Conservation (phyloP, 805 yeast genomes). For the Starmerella vaccinii region DNA sequence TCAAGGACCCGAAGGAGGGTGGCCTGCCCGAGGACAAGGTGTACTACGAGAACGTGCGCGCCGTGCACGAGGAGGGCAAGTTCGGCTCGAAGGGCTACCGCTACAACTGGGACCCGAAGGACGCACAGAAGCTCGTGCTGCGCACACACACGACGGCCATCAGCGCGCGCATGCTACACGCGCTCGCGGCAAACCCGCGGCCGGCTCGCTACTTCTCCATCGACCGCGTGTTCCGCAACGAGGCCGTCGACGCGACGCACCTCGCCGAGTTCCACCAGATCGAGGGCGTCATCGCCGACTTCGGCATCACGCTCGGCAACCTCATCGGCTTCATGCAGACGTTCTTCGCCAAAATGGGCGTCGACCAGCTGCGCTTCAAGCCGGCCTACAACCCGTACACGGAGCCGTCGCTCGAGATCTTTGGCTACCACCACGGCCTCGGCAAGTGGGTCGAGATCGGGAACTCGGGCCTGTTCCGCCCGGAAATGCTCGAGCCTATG, state of each 20-base stretch:
- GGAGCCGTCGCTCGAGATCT: conserved; percentile 96
- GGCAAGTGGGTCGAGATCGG: conserved; percentile 99
- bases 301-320: conserved; percentile 87
- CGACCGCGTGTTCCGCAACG: conserved; percentile 98
- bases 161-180: conserved; percentile 75
- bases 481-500: conserved; percentile 98
- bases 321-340: conserved; percentile 97
- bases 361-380: conserved; percentile 85
- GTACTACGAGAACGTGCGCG: conserved; percentile 67
- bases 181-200: conserved; percentile 73
- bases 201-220: conserved; percentile 90
- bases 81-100: conserved; percentile 96
- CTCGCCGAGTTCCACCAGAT: conserved; percentile 99
- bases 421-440: conserved; percentile 90
- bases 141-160: conserved; percentile 98
- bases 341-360: conserved; percentile 96
- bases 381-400: conserved; percentile 99
- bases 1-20: conserved; percentile 82
- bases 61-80: conserved; percentile 81
- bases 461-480: conserved; percentile 98
- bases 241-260: conserved; percentile 98
- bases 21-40: conserved; percentile 70
- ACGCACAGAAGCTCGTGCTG: conserved; percentile 79
- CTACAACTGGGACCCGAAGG: conserved; percentile 92
- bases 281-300: conserved; percentile 98